Conservation (phyloP, 139 green algal genomes). For the Nannochloris sp. region DNA sequence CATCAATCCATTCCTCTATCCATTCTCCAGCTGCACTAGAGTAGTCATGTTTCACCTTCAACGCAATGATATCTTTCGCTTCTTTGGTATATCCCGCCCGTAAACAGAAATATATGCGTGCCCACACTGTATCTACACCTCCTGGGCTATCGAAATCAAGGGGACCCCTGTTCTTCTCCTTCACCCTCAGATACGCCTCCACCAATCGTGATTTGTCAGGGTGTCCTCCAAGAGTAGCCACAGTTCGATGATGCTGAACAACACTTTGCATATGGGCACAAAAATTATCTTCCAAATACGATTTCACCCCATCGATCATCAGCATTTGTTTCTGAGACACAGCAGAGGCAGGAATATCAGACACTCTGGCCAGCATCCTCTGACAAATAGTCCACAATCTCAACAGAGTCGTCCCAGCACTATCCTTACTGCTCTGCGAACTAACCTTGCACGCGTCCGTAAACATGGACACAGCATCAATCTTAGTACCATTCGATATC, state of each 20-base stretch:
- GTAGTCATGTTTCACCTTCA: constrained; percentile 30
- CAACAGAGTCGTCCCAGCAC: constrained; percentile 33
- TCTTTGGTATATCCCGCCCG: constrained; percentile 51
- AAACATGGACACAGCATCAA: constrained; percentile 31
- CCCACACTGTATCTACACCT: constrained; percentile 65
- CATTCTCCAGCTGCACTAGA: constrained; percentile 4
- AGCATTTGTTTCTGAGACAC: constrained; percentile 9
- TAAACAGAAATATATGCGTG: constrained; percentile 62
- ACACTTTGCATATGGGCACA: constrained; percentile 46
- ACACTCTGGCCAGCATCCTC: constrained; percentile 37
- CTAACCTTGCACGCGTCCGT: constrained; percentile 18
- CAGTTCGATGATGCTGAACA: constrained; percentile 39
- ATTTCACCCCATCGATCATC: constrained; percentile 31
- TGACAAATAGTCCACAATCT: constrained; percentile 55
- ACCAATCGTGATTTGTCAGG: constrained; percentile 50
- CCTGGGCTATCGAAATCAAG: constrained; percentile 66
- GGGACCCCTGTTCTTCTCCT: constrained; percentile 34
- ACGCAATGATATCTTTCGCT: constrained; percentile 39
- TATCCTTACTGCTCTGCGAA: constrained; percentile 11
- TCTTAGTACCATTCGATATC: constrained; percentile 7
- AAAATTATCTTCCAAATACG: constrained; percentile 54
- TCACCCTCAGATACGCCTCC: constrained; percentile 54
- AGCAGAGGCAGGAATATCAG: constrained; percentile 9
- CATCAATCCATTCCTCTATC: constrained; percentile 29
- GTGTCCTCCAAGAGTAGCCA: constrained; percentile 41